Base-by-base conservation (phyloP, 805 yeast species). In the Teunomyces stri region DNA sequence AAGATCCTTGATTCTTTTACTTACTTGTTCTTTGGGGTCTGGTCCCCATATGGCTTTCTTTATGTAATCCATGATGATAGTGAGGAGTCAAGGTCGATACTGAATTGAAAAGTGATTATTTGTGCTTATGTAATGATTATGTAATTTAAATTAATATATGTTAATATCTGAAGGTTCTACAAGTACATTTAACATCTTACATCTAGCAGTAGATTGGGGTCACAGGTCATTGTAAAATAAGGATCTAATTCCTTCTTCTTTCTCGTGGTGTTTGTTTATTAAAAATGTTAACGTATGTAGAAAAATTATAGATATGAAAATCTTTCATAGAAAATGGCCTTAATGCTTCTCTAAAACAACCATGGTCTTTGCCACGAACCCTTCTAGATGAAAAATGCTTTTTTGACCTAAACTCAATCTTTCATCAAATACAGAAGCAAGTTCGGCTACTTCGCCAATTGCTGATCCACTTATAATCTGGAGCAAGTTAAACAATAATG, bases 41-140 rank as follows among this genome's bases (percentile, higher is more conserved):
- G 98, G 97, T 0, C 99, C 99, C 86, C 95, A 92, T 33, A 92
- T 84, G 3, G 91, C 87, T 62, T 85, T 84, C 69, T 89, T 91
- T 29, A 92, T 65, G 63, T 76, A 85, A 61, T 92, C 89, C 98
- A 92, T 92, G 22, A 40, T 15, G 12, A 21, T 7, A 5, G 4
- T 9, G 39, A 20, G 39, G 13, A 16, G 18, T 36, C 27, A 18
- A 18, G 9, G 16, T 34, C 7, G 13, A 18, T 31, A 2, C 6
- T 6, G 9, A 31, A 31, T 5, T n/a, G 6, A 6, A 31, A 30
- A 13, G 10, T 5, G 5, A 13, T 5, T 15, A 31, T n/a, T 13
- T 13, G 5, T 1, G 18, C 18, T 31, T 31, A 31, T 13, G 34
- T 31, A 31, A 31, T 3, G 34, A 13, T 31, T 31, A 31, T 31